A percentile compares a stretch with the other conserved stretches of the same genome.
phyloP scores from a whole-genome alignment of 192 early-diverging fungal species.

The Coemansia sp. region DNA sequence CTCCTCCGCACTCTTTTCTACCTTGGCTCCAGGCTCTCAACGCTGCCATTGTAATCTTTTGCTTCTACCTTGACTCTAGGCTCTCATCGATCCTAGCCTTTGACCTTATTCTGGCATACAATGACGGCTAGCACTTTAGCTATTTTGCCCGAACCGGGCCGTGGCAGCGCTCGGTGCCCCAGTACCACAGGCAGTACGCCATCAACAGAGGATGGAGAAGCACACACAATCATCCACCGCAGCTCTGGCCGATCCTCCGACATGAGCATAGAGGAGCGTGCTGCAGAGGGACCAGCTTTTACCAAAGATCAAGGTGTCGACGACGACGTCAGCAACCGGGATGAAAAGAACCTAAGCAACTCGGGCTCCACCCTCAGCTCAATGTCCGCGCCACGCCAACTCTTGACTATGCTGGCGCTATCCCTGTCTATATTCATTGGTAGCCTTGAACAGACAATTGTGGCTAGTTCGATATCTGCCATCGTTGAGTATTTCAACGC shows the following conservation, averaged over 20 bases:
- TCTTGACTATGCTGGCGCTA: conserved; percentile 27
- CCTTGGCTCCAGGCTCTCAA: too few relatives aligned
- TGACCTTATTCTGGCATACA: too few relatives aligned
- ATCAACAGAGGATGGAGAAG: too few relatives aligned
- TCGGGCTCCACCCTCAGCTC: conserved; percentile 9
- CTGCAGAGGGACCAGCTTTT: neutral
- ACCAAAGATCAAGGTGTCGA: neutral
- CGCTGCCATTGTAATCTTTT: too few relatives aligned
- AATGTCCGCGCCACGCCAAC: conserved; percentile 11
- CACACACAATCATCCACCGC: neutral
- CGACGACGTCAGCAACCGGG: conserved; percentile 4
- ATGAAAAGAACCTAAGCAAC: conserved; percentile 5
- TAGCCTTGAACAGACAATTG: conserved; percentile 54
- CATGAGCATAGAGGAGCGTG: neutral
- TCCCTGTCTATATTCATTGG: conserved; percentile 41
- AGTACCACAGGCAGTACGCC: too few relatives aligned
- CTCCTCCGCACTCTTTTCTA: too few relatives aligned
- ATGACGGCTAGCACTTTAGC: too few relatives aligned
- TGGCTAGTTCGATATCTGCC: conserved; percentile 54
- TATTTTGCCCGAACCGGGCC: too few relatives aligned
- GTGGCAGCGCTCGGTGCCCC: too few relatives aligned
- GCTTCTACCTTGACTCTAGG: too few relatives aligned
- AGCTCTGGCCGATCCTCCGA: neutral
- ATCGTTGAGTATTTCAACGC: conserved; percentile 54
- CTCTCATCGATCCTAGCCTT: too few relatives aligned